Evolutionary conservation across 2,329 filamentous ascomycete genomes (phyloP).

Genomic region (Fusarium sp.): DNA sequence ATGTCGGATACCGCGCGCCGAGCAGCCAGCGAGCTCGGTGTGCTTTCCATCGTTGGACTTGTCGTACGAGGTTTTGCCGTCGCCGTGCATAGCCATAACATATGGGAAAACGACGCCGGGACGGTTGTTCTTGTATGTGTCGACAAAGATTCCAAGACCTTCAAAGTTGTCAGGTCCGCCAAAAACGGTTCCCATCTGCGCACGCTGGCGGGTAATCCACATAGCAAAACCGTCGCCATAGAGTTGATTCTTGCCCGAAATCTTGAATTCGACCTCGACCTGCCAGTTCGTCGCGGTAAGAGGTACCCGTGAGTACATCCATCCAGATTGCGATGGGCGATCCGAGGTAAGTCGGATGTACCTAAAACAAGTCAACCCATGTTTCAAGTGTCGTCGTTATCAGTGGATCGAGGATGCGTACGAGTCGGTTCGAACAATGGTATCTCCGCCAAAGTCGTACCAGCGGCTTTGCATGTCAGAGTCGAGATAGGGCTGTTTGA

Average conservation of each 20-base stretch:
- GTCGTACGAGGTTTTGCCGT: constrained; percentile 89
- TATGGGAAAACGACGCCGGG: constrained; percentile 96
- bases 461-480: constrained; percentile 98
- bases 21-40: constrained; percentile 93
- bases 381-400: constrained; percentile 16
- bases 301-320: constrained; percentile 92
- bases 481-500: constrained; percentile 86
- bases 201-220: constrained; percentile 97
- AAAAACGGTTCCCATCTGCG: constrained; percentile 82
- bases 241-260: constrained; percentile 86
- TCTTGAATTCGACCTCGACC: constrained; percentile 94
- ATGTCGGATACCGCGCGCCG: constrained; percentile 88
- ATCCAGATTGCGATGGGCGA: constrained; percentile 88
- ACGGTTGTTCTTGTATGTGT: constrained; percentile 99
- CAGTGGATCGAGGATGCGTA: constrained; percentile 52
- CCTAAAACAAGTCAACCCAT: constrained; percentile 56
- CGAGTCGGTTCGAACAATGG: constrained; percentile 79
- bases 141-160: constrained; percentile 93
- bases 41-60: constrained; percentile 94
- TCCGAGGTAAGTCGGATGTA: constrained; percentile 95
- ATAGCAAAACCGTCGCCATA: constrained; percentile 97
- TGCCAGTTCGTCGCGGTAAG: constrained; percentile 99
- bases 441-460: constrained; percentile 98
- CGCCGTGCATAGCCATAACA: constrained; percentile 97
- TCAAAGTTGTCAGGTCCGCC: constrained; percentile 89